Evolutionary conservation across 345 rosid species (phyloP).

Genomic region (Linum tenue): DNA sequence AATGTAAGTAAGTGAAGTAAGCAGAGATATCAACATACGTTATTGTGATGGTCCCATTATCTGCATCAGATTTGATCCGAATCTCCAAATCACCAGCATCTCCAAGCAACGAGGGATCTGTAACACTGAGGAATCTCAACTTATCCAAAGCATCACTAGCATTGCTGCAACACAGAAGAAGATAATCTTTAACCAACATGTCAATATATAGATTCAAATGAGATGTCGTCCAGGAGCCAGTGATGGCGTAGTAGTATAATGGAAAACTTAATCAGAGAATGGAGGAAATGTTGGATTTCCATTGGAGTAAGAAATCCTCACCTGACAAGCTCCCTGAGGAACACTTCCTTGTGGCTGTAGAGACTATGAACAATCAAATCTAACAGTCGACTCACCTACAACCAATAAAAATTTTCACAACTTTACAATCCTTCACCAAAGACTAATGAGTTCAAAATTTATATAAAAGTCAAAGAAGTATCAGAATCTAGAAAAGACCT

Average conservation of each 20-base stretch:
- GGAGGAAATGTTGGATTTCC: background rate
- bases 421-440: background rate
- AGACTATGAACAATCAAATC: constrained; percentile 35
- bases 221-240: background rate
- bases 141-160: constrained; percentile 99
- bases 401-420: constrained; percentile 12
- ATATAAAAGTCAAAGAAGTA: no score
- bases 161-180: constrained; percentile 46
- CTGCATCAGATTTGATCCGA: constrained; percentile 78
- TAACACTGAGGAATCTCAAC: constrained; percentile 87
- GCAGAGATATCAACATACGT: constrained; percentile 29
- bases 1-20: background rate
- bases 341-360: constrained; percentile 42
- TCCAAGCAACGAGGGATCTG: constrained; percentile 85
- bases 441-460: no score
- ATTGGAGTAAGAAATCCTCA: constrained; percentile 18
- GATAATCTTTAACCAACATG: background rate
- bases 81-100: constrained; percentile 87
- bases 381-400: constrained; percentile 54
- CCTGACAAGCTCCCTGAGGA: constrained; percentile 95
- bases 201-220: constrained; percentile 2
- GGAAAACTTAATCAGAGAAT: background rate
- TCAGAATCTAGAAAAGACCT: no score
- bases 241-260: no score
- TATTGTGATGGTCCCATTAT: constrained; percentile 78